Evolutionary conservation across 345 rosid species (phyloP), one percentile per base, ranked within the genome.

Genomic region (Rhizophora apiculata): DNA sequence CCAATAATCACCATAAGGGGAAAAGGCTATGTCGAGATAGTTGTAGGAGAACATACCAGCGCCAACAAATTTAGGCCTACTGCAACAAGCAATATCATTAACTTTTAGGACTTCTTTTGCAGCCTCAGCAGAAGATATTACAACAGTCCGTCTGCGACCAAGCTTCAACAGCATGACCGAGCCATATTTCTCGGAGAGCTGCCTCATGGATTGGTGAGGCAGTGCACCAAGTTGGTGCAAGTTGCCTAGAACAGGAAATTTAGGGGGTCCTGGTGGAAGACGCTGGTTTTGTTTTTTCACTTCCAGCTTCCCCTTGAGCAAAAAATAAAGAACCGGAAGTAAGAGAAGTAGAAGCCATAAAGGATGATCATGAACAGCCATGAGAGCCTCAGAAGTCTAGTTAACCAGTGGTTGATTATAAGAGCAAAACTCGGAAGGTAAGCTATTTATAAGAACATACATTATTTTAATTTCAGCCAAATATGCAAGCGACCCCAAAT

Each of bases 71-170:
- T 31, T 31, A 31, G 79, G 79, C 26, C 79, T 52, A 13, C 71
- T 76, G 60, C 68, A 65, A 8, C 63, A 59, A 21, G 48, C 68
- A 55, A 70, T 54, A 62, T 76, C 75, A 32, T 70, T 43, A 29
- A 20, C 20, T 65, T 70, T 76, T 7, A 76, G 27, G 29, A 66
- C 74, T 20, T 76, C 74, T 30, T 10, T 54, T 11, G 79, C 79
- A 2, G 79, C 79, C 8, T 76, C 68, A 11, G 79, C 68, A 39
- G 79, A 70, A 31, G 79, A 76, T 9, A 76, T 51, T 0, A 61
- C 67, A 24, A 65, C 63, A 6, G 37, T 8, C 7, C 51, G 75
- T n/a, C 70, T 4, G 6, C 56, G 51, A 6, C 72, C 72, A 3
- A 74, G 36, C 3, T 67, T 57, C 46, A 74, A 31, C 0, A 67